Conservation (phyloP, 257 asterid genomes). For the Gentiana straminea region DNA sequence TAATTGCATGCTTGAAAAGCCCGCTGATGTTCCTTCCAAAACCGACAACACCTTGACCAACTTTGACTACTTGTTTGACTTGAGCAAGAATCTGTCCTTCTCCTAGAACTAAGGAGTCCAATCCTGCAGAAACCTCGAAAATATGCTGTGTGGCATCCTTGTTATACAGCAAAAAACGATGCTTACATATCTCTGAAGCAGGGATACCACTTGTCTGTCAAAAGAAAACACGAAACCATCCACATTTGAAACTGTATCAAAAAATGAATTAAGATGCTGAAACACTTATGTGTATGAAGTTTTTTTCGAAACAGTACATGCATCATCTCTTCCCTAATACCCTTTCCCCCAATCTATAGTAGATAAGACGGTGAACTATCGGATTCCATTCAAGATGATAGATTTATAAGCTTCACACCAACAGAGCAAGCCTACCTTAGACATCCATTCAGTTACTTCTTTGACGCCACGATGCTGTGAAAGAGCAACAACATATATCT, state of each 20-base stretch:
- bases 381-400: too few species aligned
- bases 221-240: conserved; percentile 4
- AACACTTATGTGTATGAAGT: too few species aligned
- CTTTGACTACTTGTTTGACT: conserved; percentile 91
- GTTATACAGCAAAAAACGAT: conserved; percentile 76
- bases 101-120: conserved; percentile 86
- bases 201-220: conserved; percentile 88
- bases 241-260: too few species aligned
- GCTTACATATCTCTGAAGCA: conserved; percentile 69
- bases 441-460: conserved; percentile 98
- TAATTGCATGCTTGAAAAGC: conserved; percentile 88
- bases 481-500: conserved; percentile 84
- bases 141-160: conserved; percentile 91
- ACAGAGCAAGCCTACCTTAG: conserved; percentile 40
- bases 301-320: too few species aligned
- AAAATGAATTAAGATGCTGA: too few species aligned
- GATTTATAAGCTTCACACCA: too few species aligned
- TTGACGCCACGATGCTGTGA: conserved; percentile 90
- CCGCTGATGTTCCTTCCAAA: conserved; percentile 93
- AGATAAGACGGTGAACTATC: too few species aligned
- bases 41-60: conserved; percentile 85
- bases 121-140: conserved; percentile 90
- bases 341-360: too few species aligned
- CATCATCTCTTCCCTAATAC: too few species aligned
- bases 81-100: conserved; percentile 96